These are phyloP conservation scores for Talaromyces sp. DNA, from an alignment of 2,329 filamentous ascomycete genomes.

Conservation along the genomic window DNA sequence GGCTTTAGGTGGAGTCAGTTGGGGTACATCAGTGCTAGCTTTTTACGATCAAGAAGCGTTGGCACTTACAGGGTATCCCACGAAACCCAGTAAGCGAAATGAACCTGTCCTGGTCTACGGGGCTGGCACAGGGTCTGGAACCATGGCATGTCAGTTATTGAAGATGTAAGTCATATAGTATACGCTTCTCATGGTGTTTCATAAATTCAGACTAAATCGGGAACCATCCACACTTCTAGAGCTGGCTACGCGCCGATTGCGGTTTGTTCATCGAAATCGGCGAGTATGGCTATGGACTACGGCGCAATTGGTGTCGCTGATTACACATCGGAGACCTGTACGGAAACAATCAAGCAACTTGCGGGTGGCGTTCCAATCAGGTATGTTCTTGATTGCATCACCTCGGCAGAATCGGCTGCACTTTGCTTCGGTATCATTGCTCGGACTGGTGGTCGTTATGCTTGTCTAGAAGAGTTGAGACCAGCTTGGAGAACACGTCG, in stretches of 20 bases:
- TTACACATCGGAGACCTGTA: background rate
- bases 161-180: constrained; percentile 26
- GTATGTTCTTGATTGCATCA: constrained; percentile 33
- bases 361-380: constrained; percentile 17
- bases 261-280: background rate
- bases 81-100: constrained; percentile 17
- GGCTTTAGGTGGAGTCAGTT: constrained; percentile 28
- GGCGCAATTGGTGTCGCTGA: background rate
- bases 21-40: constrained; percentile 20
- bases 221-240: background rate
- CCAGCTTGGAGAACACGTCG: constrained; percentile 25
- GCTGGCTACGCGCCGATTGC: background rate
- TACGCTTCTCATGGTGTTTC: too few species aligned
- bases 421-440: constrained; percentile 27
- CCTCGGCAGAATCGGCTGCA: constrained; percentile 24
- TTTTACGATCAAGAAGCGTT: constrained; percentile 2
- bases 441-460: constrained; percentile 31
- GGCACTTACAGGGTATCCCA: background rate
- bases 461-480: constrained; percentile 28
- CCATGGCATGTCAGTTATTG: constrained; percentile 44
- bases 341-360: background rate
- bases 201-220: background rate
- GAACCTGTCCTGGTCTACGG: constrained; percentile 44
- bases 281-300: background rate
- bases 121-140: constrained; percentile 44